These are phyloP conservation scores for Wickerhamiella dianesei DNA, from an alignment of 805 yeast species.

Conservation along the genomic window DNA sequence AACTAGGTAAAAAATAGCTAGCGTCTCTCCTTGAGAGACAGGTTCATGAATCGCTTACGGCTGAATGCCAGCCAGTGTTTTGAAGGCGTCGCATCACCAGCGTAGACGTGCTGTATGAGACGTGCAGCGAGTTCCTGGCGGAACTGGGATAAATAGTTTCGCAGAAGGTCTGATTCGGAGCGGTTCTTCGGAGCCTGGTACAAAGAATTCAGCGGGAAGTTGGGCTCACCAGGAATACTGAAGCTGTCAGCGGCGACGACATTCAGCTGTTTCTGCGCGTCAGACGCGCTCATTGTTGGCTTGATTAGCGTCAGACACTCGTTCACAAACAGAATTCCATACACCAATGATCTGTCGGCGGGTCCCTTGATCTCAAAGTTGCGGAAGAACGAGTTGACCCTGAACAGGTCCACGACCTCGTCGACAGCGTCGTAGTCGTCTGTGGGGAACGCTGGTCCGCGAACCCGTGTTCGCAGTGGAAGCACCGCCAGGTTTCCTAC, in stretches of 20 bases:
- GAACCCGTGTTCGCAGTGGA: slow-evolving; percentile 68
- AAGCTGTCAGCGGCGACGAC: slow-evolving; percentile 80
- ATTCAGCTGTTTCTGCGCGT: slow-evolving; percentile 42
- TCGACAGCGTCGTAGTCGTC: slow-evolving; percentile 79
- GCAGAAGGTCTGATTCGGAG: slow-evolving; percentile 63
- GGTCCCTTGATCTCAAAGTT: slow-evolving; percentile 95
- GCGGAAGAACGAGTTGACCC: slow-evolving; percentile 92
- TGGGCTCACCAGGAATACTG: slow-evolving; percentile 87
- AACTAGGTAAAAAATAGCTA: background rate
- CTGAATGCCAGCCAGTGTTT: slow-evolving; percentile 95
- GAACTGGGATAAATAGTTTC: slow-evolving; percentile 76
- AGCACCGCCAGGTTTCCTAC: slow-evolving; percentile 68
- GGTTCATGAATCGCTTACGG: slow-evolving; percentile 91
- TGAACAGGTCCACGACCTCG: slow-evolving; percentile 77
- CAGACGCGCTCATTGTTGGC: slow-evolving; percentile 31
- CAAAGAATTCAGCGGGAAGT: slow-evolving; percentile 79
- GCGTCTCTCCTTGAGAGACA: slow-evolving; percentile 34
- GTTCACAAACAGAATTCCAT: slow-evolving; percentile 81
- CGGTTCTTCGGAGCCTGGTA: slow-evolving; percentile 61
- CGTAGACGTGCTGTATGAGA: slow-evolving; percentile 54
- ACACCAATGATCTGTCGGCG: slow-evolving; percentile 81
- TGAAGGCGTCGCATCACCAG: slow-evolving; percentile 49
- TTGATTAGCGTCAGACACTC: slow-evolving; percentile 63
- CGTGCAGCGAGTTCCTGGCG: slow-evolving; percentile 87
- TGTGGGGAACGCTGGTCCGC: slow-evolving; percentile 86